phyloP scores from a whole-genome alignment of 306 rosid genomes.

The Arachis stenosperma region DNA sequence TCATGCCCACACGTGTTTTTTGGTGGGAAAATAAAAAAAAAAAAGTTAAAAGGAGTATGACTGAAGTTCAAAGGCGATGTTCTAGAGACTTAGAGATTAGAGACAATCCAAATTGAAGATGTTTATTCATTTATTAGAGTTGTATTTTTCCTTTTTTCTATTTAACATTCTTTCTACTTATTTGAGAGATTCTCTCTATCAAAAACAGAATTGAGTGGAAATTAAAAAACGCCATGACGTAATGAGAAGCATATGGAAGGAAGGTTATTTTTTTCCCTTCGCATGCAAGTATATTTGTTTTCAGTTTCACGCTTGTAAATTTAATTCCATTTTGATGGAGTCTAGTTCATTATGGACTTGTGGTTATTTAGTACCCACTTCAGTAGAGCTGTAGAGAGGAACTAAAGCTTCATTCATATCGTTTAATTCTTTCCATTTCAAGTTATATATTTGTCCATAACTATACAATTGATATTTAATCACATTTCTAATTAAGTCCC shows the following conservation, averaged over 20 bases:
- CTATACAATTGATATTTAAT: no score
- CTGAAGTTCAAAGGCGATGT: background rate
- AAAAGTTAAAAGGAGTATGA: background rate
- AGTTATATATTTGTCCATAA: no score
- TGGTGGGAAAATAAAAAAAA: background rate
- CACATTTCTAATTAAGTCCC: no score
- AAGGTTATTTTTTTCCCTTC: no score
- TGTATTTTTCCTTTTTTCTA: background rate
- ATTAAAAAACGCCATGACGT: background rate
- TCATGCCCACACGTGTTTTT: constrained; percentile 9
- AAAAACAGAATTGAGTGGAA: background rate
- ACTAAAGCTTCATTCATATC: no score
- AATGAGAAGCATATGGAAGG: background rate
- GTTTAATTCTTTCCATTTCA: no score
- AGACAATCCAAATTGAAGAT: background rate
- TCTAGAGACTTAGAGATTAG: background rate
- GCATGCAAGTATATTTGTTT: no score
- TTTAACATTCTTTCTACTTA: no score
- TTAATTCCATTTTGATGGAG: no score
- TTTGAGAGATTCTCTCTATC: background rate
- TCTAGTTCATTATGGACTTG: no score
- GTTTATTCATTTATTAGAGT: background rate
- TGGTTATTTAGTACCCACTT: no score
- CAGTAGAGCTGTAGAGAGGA: no score
- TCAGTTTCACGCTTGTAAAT: background rate